Percentiles rank a stretch among this genome's conserved stretches.
Conservation (phyloP, 352 stramenopile species). For the Phytophthora uliginosa region DNA sequence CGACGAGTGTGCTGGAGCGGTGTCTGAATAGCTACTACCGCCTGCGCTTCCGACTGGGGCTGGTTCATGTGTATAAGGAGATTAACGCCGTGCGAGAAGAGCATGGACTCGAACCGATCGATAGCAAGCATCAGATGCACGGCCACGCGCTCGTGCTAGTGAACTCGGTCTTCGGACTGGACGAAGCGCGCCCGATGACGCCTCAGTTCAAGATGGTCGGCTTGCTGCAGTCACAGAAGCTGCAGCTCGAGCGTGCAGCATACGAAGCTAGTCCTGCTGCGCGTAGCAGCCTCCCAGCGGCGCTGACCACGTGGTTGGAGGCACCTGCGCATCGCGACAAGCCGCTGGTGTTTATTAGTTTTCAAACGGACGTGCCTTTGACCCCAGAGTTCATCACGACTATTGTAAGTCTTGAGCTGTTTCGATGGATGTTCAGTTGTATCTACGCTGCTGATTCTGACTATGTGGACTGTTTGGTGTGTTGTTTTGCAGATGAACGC, state of each 20-base stretch:
- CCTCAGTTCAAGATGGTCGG: slow-evolving; percentile 86
- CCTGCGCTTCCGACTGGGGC: slow-evolving; percentile 75
- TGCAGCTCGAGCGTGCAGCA: slow-evolving; percentile 33
- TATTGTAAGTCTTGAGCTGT: slow-evolving; percentile 48
- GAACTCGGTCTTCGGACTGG: slow-evolving; percentile 88
- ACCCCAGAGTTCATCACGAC: slow-evolving; percentile 63
- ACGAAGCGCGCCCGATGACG: slow-evolving; percentile 76
- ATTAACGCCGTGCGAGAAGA: slow-evolving; percentile 71
- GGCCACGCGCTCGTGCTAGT: slow-evolving; percentile 77
- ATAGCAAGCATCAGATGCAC: slow-evolving; percentile 65
- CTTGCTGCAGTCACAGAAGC: slow-evolving; percentile 53
- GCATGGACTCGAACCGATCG: slow-evolving; percentile 56
- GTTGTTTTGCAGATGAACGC: slow-evolving; percentile 52
- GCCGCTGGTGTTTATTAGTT: slow-evolving; percentile 71
- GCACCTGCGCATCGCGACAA: slow-evolving; percentile 33
- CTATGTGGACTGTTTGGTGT: slow-evolving; percentile 23
- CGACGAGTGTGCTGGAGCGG: slow-evolving; percentile 75
- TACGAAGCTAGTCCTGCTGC: slow-evolving; percentile 17
- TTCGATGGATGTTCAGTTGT: not conserved
- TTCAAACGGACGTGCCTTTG: slow-evolving; percentile 57
- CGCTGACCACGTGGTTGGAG: slow-evolving; percentile 49
- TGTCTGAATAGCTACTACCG: slow-evolving; percentile 86
- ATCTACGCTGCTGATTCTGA: not conserved
- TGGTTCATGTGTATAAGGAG: slow-evolving; percentile 70
- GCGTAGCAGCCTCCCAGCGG: slow-evolving; percentile 44